Base-by-base conservation (phyloP, 1,284 basidiomycete species). In the Ustilago sp. region DNA sequence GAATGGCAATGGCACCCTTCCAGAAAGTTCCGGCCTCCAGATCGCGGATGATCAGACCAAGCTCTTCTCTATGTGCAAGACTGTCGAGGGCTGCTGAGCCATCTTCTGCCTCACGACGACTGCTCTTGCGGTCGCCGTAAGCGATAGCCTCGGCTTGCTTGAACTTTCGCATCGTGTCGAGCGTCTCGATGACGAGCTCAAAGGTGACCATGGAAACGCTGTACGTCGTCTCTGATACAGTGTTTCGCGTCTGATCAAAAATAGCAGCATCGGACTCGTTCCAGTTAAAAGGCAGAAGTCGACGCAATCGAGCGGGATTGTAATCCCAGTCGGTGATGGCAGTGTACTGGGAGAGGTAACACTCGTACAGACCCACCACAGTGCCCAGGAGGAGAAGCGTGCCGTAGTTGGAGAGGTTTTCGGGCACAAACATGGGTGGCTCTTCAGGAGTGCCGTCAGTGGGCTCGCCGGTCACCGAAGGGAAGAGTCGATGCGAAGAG, bases 321-420 rank as follows among this genome's bases (percentile, higher is more conserved):
- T 76, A 76, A 56, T 76, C 74, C 74, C 74, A 76, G 50, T 76
- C 74, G 36, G 74, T 68, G 13, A 76, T 35, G 4, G 74, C 74
- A 7, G 64, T 67, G 47, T 68, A 76, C 58, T 71, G 68, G 28
- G 74, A 59, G 31, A 76, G 41, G 31, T 64, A 76, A 62, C 67
- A 68, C 39, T 72, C 68, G 62, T 68, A 76, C 23, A 76, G 50
- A 7, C 74, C 74, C 3, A 65, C 65, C 0, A 65, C 57, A 0
- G 62, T 68, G 23, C 52, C 68, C 28, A 76, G 51, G 45, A 71
- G 56, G 17, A 71, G 68, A 0, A 76, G 56, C 1, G 39, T 17
- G n/a, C 61, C 68, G 15, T 57, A 59, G 53, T 59, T 48, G 48
- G 55, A 47, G 12, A 67, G 59, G 8, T 58, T 63, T 32, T 71